Evolutionary conservation across 495 filamentous ascomycete genomes (phyloP).

Genomic region (Tirmania nivea): DNA sequence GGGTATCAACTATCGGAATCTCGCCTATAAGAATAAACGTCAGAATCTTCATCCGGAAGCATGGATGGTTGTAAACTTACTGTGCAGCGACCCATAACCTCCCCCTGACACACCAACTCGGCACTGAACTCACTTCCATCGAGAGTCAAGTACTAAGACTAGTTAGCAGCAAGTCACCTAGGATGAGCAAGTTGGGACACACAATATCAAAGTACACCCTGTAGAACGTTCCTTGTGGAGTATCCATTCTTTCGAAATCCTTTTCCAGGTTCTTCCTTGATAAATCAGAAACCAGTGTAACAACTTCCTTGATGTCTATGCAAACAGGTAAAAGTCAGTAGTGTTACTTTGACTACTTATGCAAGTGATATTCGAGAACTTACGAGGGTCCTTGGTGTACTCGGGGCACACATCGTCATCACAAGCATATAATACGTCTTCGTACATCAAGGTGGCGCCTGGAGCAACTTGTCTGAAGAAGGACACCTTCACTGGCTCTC

Average conservation of each 20-base stretch:
- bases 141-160: slow-evolving; percentile 52
- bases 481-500: slow-evolving; percentile 94
- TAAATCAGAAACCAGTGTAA: slow-evolving; percentile 89
- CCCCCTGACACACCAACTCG: slow-evolving; percentile 92
- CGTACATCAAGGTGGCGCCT: slow-evolving; percentile 95
- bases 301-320: slow-evolving; percentile 94
- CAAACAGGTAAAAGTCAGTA: slow-evolving; percentile 1
- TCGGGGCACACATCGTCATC: slow-evolving; percentile 96
- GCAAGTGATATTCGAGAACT: slow-evolving; percentile 23
- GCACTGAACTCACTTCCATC: slow-evolving; percentile 96
- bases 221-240: slow-evolving; percentile 95
- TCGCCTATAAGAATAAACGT: neutral
- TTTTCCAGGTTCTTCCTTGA: slow-evolving; percentile 97
- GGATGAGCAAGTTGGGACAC: neutral
- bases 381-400: slow-evolving; percentile 98
- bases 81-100: slow-evolving; percentile 93
- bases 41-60: neutral
- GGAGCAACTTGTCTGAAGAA: slow-evolving; percentile 98
- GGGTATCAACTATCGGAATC: neutral
- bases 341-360: neutral
- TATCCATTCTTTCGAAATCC: slow-evolving; percentile 98
- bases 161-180: slow-evolving; percentile 39
- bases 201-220: slow-evolving; percentile 49
- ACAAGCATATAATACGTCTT: slow-evolving; percentile 94
- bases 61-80: slow-evolving; percentile 40